Base-by-base conservation (phyloP, 805 yeast genomes). In the Grigorovia yakushimaensis region DNA sequence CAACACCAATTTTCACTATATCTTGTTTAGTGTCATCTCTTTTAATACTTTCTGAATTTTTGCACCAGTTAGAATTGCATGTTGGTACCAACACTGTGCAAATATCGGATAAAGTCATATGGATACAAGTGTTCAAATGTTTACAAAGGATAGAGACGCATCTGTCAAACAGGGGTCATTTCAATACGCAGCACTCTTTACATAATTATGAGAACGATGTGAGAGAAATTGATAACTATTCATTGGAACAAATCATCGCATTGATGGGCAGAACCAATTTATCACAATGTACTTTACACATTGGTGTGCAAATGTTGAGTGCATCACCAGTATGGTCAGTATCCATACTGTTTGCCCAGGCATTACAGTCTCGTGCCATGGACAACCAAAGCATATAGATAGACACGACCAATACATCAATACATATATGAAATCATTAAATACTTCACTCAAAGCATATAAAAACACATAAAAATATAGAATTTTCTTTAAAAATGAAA, bases 271-370 rank as follows among this genome's bases (percentile, higher is more conserved):
- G 18, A 11, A 19, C 39, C 9, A 11, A 76, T 59, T 67, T 77
- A 45, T 76, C 81, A 21, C 68, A 73, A 44, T 73, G 79, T 58
- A 73, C 79, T 20, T 64, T 84, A 38, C 78, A 81, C 47, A 64
- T 84, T 39, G 93, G 91, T 24, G 83, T 84, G 13, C 69, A 88
- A 53, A 79, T 84, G 36, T 69, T 84, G 45, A 87, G 88, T 3
- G 89, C 84, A 66, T 88, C 89, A 0, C 91, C 91, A 5, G 82
- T 84, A 18, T 84, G 93, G 93, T 89, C 93, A 0, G 73, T 82
- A 42, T 84, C 88, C 1, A 67, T 83, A 60, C 74, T 82, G 19
- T 82, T 83, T 67, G 89, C 89, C 0, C 89, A 83, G 58, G 88
- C 87, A 2, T 69, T 84, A 57, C 83, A 82, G 60, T 74, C 81